A percentile compares a stretch with the other conserved stretches of the same genome.
These are phyloP conservation scores for Aspergillus vadensis DNA, from an alignment of 2,329 filamentous ascomycete genomes.

Conservation along the genomic window DNA sequence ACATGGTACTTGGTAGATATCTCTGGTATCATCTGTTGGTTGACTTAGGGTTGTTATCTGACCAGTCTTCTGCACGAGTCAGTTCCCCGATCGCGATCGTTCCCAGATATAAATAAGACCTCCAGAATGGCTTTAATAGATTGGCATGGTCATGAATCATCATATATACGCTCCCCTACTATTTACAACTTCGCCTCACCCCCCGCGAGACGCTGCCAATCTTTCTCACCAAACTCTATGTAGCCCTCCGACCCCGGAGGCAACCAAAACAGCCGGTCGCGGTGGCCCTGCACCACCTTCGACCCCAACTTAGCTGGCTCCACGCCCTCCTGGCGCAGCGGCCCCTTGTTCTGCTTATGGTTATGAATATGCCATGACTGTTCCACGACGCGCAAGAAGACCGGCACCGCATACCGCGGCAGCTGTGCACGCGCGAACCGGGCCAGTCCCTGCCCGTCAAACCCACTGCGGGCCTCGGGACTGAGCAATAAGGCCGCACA, in stretches of 20 bases:
- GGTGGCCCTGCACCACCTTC: constrained; percentile 46
- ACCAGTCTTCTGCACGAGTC: too few relatives aligned
- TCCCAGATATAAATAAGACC: too few relatives aligned
- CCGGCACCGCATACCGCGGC: constrained; percentile 73
- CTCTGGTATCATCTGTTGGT: too few relatives aligned
- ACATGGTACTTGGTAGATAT: too few relatives aligned
- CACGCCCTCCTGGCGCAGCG: constrained; percentile 67
- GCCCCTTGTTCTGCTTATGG: constrained; percentile 78
- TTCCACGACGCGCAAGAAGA: constrained; percentile 68
- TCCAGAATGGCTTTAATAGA: too few relatives aligned
- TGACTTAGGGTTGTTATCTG: too few relatives aligned
- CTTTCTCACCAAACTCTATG: constrained; percentile 58
- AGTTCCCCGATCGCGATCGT: too few relatives aligned
- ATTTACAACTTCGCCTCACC: constrained; percentile 49
- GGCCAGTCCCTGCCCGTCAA: constrained; percentile 64
- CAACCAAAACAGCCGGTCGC: constrained; percentile 55
- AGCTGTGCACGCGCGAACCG: constrained; percentile 61
- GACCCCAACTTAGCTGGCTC: constrained; percentile 54
- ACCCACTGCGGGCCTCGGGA: constrained; percentile 48
- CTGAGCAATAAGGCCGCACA: constrained; percentile 61
- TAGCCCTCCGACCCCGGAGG: constrained; percentile 56
- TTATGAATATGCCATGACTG: constrained; percentile 56
- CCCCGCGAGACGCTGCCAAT: constrained; percentile 59
- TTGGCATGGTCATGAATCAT: too few relatives aligned
- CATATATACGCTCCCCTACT: neutral